Evolutionary conservation across 352 stramenopile genomes (phyloP).

Genomic region (Globisporangium paroecandrum): DNA sequence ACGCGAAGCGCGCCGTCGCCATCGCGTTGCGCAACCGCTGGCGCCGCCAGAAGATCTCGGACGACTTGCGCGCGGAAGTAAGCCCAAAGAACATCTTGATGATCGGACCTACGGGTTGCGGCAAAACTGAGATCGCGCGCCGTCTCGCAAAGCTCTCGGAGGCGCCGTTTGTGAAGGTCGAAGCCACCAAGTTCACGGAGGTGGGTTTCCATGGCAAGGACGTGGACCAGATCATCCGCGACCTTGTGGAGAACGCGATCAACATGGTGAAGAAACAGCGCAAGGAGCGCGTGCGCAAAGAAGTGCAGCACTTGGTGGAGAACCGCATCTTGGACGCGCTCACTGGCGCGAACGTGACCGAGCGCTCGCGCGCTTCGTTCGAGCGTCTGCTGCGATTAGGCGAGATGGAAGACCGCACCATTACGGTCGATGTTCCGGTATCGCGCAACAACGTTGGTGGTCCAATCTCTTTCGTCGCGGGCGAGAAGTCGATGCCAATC

Average conservation of each 20-base stretch:
- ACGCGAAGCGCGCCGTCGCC: constrained; percentile 97
- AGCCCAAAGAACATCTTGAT: constrained; percentile 99
- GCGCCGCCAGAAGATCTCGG: constrained; percentile 93
- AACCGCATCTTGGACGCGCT: constrained; percentile 95
- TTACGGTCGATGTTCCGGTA: constrained; percentile 72
- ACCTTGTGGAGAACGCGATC: constrained; percentile 98
- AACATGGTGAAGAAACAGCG: constrained; percentile 95
- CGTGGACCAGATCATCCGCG: constrained; percentile 99
- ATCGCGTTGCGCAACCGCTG: constrained; percentile 99
- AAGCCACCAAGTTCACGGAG: constrained; percentile 99
- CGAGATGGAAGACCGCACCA: constrained; percentile 79
- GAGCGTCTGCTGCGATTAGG: constrained; percentile 86
- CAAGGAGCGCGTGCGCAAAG: constrained; percentile 90
- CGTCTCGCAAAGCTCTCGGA: constrained; percentile 96
- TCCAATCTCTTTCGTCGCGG: constrained; percentile 68
- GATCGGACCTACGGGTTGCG: constrained; percentile 98
- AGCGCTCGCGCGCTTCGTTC: constrained; percentile 89
- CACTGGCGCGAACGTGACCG: constrained; percentile 80
- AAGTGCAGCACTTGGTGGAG: constrained; percentile 93
- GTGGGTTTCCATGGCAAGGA: constrained; percentile 99
- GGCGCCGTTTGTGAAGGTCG: constrained; percentile 97
- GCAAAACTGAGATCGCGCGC: constrained; percentile 98
- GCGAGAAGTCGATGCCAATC: constrained; percentile 73
- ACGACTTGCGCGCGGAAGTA: constrained; percentile 88
- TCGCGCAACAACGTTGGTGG: constrained; percentile 42